phyloP scores from a whole-genome alignment of 2,329 filamentous ascomycete genomes.

The Nigrospora sphaerica region DNA sequence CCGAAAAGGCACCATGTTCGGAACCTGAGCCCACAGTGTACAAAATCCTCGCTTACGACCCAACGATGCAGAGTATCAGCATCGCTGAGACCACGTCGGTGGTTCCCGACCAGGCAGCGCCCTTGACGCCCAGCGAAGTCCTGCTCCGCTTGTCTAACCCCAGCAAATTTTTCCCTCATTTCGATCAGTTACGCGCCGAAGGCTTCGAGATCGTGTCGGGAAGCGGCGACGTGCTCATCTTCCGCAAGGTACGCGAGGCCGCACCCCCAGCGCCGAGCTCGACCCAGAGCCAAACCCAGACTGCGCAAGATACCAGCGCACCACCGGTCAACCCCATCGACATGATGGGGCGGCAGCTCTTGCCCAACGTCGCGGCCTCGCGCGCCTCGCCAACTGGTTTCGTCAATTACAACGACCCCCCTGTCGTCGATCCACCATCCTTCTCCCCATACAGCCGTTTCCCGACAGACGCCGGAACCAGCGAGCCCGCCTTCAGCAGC shows the following conservation, averaged over 20 bases:
- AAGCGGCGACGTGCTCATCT: slow-evolving; percentile 55
- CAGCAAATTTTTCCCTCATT: slow-evolving; percentile 58
- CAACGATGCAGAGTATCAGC: slow-evolving; percentile 47
- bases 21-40: slow-evolving; percentile 33
- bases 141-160: slow-evolving; percentile 55
- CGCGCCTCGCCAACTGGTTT: slow-evolving; percentile 61
- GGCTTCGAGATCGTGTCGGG: slow-evolving; percentile 64
- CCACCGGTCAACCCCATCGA: slow-evolving; percentile 50
- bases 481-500: slow-evolving; percentile 41
- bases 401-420: slow-evolving; percentile 48
- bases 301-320: not conserved
- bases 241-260: slow-evolving; percentile 48
- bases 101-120: slow-evolving; percentile 36
- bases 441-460: slow-evolving; percentile 30
- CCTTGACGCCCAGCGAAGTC: slow-evolving; percentile 52
- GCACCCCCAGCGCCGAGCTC: slow-evolving; percentile 6
- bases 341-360: slow-evolving; percentile 36
- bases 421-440: slow-evolving; percentile 10
- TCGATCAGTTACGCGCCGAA: slow-evolving; percentile 48
- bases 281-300: slow-evolving; percentile 5
- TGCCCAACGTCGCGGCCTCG: slow-evolving; percentile 40
- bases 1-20: too few relatives aligned
- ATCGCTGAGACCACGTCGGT: slow-evolving; percentile 54
- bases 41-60: slow-evolving; percentile 61
- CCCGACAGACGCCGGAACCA: slow-evolving; percentile 34